Base-by-base conservation (phyloP, 805 yeast genomes). In the Zygoascus biomembranicola region DNA sequence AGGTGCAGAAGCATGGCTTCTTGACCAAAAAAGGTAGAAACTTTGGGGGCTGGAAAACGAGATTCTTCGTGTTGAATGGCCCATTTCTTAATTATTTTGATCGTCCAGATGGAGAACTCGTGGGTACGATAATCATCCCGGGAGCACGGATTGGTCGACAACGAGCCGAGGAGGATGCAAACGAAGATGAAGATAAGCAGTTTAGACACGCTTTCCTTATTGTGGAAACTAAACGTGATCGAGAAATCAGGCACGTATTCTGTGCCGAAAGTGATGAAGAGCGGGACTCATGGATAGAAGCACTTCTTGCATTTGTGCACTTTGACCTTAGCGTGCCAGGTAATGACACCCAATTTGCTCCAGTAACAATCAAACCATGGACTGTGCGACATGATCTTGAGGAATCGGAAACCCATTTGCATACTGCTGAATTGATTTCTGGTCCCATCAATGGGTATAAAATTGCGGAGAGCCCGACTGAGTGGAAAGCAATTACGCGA, bases 181-280 rank as follows among this genome's bases (percentile, higher is more conserved):
- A 60, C 74, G 71, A 65, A 28, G 63, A 60, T 37, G 54, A 52
- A 13, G 65, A 62, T 28, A 57, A 59, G 26, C 62, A 51, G 26
- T 59, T 50, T 54, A 68, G 84, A 51, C 86, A 84, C 66, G 86
- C 86, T 0, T 79, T 84, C 59, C 72, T 81, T 32, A 61, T 76
- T 9, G 60, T 62, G 56, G 80, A 76, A 59, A 72, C 72, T 56
- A 73, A 73, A 55, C 58, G 66, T 39, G 73, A 73, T 41, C 42
- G 26, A 41, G 28, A 32, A 32, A 35, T 50, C 11, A 49, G 51
- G 10, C 87, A 84, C 61, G 76, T 79, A 50, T 77, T 89, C 51
- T 87, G 95, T 67, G 85, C 94, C 1, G 95, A 90, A 65, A 81
- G 85, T 8, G 85, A 85, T 46, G 77, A 74, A 28, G 96, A 89